A percentile compares a stretch with the other conserved stretches of the same genome.
phyloP scores from a whole-genome alignment of 2,329 filamentous ascomycete genomes.

The Colletotrichum simmondsii region DNA sequence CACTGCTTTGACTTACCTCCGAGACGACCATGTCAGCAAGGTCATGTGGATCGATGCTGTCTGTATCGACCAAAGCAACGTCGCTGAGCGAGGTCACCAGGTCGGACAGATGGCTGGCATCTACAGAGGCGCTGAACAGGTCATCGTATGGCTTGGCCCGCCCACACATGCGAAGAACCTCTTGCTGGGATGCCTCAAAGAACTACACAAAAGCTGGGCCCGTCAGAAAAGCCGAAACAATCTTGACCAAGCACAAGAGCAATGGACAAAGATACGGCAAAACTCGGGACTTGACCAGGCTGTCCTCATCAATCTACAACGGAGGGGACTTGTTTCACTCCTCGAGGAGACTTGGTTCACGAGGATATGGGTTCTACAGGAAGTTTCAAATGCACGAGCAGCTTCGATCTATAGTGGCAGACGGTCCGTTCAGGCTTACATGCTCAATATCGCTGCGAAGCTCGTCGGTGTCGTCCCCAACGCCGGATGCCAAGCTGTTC shows the following conservation, averaged over 20 bases:
- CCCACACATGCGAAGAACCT: neutral
- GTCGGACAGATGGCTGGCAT: neutral
- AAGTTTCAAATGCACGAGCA: neutral
- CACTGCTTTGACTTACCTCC: neutral
- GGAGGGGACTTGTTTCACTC: neutral
- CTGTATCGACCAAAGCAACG: neutral
- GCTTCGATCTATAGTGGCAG: neutral
- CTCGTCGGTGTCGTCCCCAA: neutral
- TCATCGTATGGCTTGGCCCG: conserved; percentile 26
- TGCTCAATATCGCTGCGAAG: neutral
- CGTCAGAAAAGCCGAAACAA: neutral
- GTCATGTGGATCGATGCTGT: conserved; percentile 2
- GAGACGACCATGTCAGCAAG: neutral
- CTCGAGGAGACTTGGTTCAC: neutral
- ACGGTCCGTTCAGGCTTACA: neutral
- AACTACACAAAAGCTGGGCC: neutral
- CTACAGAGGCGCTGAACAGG: neutral
- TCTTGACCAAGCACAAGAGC: neutral
- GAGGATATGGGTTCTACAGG: conserved; percentile 16
- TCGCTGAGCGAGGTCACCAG: neutral
- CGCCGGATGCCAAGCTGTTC: neutral
- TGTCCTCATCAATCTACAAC: neutral
- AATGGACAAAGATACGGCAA: neutral
- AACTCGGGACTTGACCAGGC: neutral
- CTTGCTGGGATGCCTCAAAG: neutral